A percentile compares a stretch with the other conserved stretches of the same genome.
Conservation (phyloP, 305 asterid genomes). For the Fraxinus latifolia region DNA sequence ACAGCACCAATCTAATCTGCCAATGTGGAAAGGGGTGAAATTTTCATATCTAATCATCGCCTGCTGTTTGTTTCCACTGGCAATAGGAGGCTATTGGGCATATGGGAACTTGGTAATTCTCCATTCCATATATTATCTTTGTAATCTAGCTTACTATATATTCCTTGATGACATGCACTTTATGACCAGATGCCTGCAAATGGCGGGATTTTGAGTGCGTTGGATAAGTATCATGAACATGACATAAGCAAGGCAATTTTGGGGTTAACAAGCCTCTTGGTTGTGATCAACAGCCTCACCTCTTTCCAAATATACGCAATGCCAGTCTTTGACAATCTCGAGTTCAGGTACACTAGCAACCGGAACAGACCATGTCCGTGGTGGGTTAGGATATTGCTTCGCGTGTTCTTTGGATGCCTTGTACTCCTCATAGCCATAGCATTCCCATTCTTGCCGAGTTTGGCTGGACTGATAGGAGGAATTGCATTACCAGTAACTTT, state of each 20-base stretch:
- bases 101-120: conserved; percentile 61
- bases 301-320: conserved; percentile 87
- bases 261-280: conserved; percentile 53
- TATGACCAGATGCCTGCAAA: conserved; percentile 54
- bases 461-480: conserved; percentile 79
- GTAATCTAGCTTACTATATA: neutral
- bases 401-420: conserved; percentile 59
- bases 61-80: conserved; percentile 74
- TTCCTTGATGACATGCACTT: neutral
- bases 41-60: conserved; percentile 63
- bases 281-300: conserved; percentile 63
- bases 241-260: conserved; percentile 44
- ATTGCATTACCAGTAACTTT: conserved; percentile 67
- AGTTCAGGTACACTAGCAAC: conserved; percentile 67
- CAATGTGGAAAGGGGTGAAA: conserved; percentile 87
- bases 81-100: conserved; percentile 88
- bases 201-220: conserved; percentile 67
- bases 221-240: conserved; percentile 53
- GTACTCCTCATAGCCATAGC: conserved; percentile 77
- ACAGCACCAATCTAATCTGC: conserved; percentile 63
- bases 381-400: conserved; percentile 57
- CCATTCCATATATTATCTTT: neutral
- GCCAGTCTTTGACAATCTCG: conserved; percentile 83
- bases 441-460: conserved; percentile 60
- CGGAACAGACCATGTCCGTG: conserved; percentile 65